Base-by-base conservation (phyloP, 768 basidiomycete genomes). In the Trametes sanguinea region DNA sequence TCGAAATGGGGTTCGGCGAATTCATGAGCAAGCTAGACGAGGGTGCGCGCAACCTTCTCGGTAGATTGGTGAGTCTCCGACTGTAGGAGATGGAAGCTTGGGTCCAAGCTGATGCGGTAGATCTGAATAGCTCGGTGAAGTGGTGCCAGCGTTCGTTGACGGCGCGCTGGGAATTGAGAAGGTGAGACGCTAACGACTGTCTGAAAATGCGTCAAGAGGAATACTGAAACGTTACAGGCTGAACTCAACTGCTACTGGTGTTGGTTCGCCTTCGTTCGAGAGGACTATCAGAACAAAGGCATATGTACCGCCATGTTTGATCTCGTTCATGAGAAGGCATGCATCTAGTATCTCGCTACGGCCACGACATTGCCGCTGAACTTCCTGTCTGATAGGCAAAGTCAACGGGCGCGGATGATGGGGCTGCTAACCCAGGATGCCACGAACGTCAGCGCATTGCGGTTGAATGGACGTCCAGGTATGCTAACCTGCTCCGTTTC, bases 211-310 rank as follows among this genome's bases (percentile, higher is more conserved):
- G 33, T 30, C 17, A 8, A 17, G 17, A 8, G 14, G 47, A 16
- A 27, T 33, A 27, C 13, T 32, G 27, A 22, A 1, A 11, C 14
- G 39, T 40, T 37, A 45, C 39, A 64, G 57, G 44, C 54, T 5
- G 60, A 67, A 54, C 33, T 29, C 16, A 46, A 44, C 4, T 51
- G 51, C n/a, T 64, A 65, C 47, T 67, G 56, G 57, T 67, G 66
- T 58, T 57, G 48, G 52, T 45, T 63, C 17, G 66, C 63, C 11
- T 53, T 63, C 51, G 64, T 67, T 1, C 43, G 51, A 2, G 40
- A n/a, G n/a, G 66, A 65, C 16, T 67, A 67, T 30, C 66, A 67
- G 29, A 22, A 57, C 8, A 60, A 57, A 35, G 66, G 66, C 27
- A 27, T 67, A 43, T 55, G 45, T 22, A 51, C 35, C 11, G 57